These are phyloP conservation scores for Niveomyces coronatus DNA, from an alignment of 2,329 filamentous ascomycete species.

Conservation along the genomic window DNA sequence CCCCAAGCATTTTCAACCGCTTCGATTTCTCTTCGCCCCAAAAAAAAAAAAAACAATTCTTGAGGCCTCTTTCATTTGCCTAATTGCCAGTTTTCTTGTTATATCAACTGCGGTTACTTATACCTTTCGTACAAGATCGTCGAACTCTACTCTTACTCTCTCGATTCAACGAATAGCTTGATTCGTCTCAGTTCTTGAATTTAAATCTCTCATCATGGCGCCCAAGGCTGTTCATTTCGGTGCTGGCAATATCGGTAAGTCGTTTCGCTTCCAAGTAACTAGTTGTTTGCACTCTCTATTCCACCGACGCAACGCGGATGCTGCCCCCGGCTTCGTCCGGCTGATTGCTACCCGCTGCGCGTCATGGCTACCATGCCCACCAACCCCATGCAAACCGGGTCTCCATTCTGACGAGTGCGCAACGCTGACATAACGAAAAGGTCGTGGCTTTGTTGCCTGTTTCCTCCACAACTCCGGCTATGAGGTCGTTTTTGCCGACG, in stretches of 20 bases:
- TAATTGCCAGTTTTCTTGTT: no score
- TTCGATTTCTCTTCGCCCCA: no score
- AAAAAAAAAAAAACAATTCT: no score
- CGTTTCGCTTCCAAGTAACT: not conserved
- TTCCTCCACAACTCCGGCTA: conserved; percentile 93
- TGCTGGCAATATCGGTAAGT: conserved; percentile 68
- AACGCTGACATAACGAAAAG: conserved; percentile 16
- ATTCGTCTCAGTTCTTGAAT: not conserved
- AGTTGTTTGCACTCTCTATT: not conserved
- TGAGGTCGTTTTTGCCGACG: conserved; percentile 93
- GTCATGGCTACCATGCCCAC: conserved; percentile 1
- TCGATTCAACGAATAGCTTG: no score
- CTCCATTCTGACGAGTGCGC: not conserved
- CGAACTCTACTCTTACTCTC: no score
- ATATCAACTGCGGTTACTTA: no score
- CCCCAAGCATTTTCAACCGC: no score
- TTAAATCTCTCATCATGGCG: conserved; percentile 26
- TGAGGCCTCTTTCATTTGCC: no score
- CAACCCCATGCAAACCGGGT: not conserved
- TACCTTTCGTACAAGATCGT: no score
- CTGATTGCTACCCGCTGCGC: conserved; percentile 1
- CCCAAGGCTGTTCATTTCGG: conserved; percentile 73
- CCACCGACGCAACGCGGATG: not conserved
- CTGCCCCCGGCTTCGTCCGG: conserved; percentile 2
- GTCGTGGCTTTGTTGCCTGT: conserved; percentile 76